Base-by-base conservation (phyloP, 2,329 filamentous ascomycete species). In the Gliomastix tumulicola region DNA sequence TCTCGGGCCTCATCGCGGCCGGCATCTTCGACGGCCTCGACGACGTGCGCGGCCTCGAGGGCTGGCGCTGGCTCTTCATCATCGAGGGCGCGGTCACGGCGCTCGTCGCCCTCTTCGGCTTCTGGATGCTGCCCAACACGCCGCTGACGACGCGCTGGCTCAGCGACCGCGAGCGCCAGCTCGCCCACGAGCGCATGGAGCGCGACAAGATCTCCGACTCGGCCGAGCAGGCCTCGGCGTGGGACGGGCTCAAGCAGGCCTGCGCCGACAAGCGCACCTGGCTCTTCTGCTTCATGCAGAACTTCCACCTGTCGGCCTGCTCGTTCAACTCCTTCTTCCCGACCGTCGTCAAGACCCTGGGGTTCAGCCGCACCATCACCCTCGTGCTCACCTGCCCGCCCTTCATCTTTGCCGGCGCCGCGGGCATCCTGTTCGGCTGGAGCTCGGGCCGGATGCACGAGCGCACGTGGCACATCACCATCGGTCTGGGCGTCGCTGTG, bases 1-100 rank as follows among this genome's bases (percentile, higher is more conserved):
- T 86, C 48, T 80, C 78, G 0, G 80, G 78, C 3, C 54, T 78
- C 4, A 72, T 79, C 22, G 69, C 73, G 1, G 74, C 72, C 1
- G 75, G 80, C 2, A 81, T 86, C 35, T 76, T 75, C 2, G 50
- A 44, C 10, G 51, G 51, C 3, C 38, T 54, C 37, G 51, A 54
- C 8, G 65, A 69, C 3, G 56, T 62, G 2, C 56, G 55, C 6
- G 80, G 78, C 2, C 57, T 82, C 2, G 57, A 63, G 4, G 79
- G 78, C 7, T 84, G 79, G 79, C 61, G 75, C 20, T 82, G 76
- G 79, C 50, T 54, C 2, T 54, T 54, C 32, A 49, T 54, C 32
- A 71, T 84, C 17, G 79, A 85, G 50, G 81, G 81, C 7, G 62
- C 66, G 2, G 66, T 48, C 1, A 60, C 56, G 1, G 54, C 47